These are phyloP conservation scores for Eucalyptus virginea DNA, from an alignment of 345 rosid genomes.

Conservation along the genomic window DNA sequence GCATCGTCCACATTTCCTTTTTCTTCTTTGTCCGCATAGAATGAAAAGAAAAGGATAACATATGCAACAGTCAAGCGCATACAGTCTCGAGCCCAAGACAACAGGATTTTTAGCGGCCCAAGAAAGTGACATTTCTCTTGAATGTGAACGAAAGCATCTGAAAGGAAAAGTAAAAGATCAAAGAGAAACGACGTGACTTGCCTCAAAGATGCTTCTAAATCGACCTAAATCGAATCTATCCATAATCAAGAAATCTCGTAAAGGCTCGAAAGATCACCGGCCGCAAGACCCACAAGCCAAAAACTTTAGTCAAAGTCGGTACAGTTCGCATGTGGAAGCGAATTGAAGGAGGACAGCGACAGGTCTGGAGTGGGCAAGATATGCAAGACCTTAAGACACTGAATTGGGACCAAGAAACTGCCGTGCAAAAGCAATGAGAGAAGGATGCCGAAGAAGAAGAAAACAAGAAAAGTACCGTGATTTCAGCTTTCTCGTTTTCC, in stretches of 20 bases:
- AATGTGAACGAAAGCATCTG: neutral
- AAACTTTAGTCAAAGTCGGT: neutral
- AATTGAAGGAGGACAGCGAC: neutral
- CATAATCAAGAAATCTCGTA: neutral
- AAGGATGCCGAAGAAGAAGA: neutral
- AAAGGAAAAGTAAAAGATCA: neutral
- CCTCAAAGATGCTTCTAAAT: neutral
- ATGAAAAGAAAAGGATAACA: neutral
- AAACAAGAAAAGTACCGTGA: neutral
- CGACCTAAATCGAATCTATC: neutral
- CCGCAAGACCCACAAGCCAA: neutral
- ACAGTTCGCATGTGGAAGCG: neutral
- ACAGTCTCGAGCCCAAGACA: conserved; percentile 10
- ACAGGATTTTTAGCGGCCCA: conserved; percentile 14
- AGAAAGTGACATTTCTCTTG: neutral
- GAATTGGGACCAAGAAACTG: neutral
- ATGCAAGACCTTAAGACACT: neutral
- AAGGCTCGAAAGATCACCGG: neutral
- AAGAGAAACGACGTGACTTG: neutral
- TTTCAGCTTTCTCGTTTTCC: neutral
- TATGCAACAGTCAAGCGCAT: conserved; percentile 4
- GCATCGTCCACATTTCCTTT: neutral
- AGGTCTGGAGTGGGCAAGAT: neutral
- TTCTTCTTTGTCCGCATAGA: neutral
- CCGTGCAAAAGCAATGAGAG: neutral